A percentile compares a stretch with the other conserved stretches of the same genome.
These are phyloP conservation scores for Macrolepiota fuliginosa DNA, from an alignment of 768 basidiomycete genomes.

Conservation along the genomic window DNA sequence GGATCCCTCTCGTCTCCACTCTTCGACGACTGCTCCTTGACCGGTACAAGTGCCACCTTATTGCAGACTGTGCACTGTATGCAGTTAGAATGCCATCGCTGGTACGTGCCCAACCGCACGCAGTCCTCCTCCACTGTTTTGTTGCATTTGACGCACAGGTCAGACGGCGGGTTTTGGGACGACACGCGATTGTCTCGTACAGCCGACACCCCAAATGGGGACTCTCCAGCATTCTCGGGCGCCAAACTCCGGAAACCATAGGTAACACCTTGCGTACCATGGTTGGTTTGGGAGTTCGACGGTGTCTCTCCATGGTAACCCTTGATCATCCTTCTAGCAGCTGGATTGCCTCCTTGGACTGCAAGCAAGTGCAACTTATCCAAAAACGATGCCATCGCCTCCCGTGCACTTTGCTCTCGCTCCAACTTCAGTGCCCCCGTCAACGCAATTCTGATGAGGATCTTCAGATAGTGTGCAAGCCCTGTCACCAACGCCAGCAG, in stretches of 20 bases:
- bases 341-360: slow-evolving; percentile 78
- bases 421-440: slow-evolving; percentile 96
- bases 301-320: slow-evolving; percentile 65
- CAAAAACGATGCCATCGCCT: slow-evolving; percentile 87
- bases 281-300: slow-evolving; percentile 46
- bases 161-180: slow-evolving; percentile 76
- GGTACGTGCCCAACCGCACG: slow-evolving; percentile 91
- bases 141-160: slow-evolving; percentile 87
- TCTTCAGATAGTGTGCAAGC: slow-evolving; percentile 99
- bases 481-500: slow-evolving; percentile 96
- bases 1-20: slow-evolving; percentile 51
- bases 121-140: slow-evolving; percentile 97
- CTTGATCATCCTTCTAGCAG: slow-evolving; percentile 73
- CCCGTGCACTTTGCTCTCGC: slow-evolving; percentile 77
- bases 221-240: slow-evolving; percentile 87
- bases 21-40: slow-evolving; percentile 53
- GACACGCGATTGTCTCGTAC: slow-evolving; percentile 32
- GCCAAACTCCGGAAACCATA: slow-evolving; percentile 93
- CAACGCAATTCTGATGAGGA: slow-evolving; percentile 95
- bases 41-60: slow-evolving; percentile 64
- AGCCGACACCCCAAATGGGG: slow-evolving; percentile 57
- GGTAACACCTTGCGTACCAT: slow-evolving; percentile 82
- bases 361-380: slow-evolving; percentile 92
- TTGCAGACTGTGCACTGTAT: slow-evolving; percentile 84
- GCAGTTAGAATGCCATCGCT: slow-evolving; percentile 95